Conservation (phyloP, 345 rosid genomes). For the Eucalyptus albens region DNA sequence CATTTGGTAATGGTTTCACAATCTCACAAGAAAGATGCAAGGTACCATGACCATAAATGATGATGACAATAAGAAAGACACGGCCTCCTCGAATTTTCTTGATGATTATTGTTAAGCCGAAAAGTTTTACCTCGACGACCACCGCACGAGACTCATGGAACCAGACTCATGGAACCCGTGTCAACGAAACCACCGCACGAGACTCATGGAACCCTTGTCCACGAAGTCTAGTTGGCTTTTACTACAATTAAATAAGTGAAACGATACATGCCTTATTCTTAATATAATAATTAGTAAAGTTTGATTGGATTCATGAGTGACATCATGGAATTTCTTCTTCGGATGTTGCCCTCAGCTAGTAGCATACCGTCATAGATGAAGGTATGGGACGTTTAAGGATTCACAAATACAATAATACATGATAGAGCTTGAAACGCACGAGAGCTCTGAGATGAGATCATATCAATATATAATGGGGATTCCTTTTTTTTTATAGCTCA, state of each 20-base stretch:
- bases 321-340: not conserved
- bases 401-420: not conserved
- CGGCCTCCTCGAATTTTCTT: not conserved
- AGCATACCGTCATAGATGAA: not conserved
- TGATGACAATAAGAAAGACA: not conserved
- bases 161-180: too few species aligned
- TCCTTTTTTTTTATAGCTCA: not conserved
- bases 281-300: not conserved
- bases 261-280: not conserved
- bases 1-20: too few species aligned
- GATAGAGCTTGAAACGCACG: not conserved
- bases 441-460: fast-evolving
- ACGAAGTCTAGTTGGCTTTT: not conserved
- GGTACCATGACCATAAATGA: not conserved
- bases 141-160: not conserved
- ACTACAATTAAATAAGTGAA: not conserved
- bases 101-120: not conserved
- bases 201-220: not conserved
- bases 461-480: not conserved
- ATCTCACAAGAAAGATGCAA: not conserved
- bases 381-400: not conserved
- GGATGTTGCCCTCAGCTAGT: not conserved
- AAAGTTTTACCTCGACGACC: not conserved
- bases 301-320: not conserved
- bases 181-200: not conserved